Evolutionary conservation across 2,329 filamentous ascomycete species (phyloP).

Genomic region (Diplodia scrobiculata): DNA sequence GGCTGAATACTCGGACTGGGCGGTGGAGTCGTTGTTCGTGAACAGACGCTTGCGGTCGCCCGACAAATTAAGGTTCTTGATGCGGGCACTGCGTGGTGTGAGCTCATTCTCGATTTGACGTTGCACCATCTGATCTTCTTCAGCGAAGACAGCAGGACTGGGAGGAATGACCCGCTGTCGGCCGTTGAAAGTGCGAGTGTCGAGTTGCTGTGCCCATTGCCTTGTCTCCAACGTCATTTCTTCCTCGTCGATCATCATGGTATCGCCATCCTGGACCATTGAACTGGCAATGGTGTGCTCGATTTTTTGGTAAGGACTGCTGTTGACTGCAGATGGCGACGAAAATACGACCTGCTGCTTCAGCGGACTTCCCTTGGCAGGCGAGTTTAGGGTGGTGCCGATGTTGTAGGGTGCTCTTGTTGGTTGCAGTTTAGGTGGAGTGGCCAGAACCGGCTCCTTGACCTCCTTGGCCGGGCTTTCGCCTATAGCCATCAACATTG

Average conservation of each 20-base stretch:
- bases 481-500: conserved; percentile 39
- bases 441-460: conserved; percentile 1
- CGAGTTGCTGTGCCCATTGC: neutral
- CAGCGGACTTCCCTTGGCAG: conserved; percentile 21
- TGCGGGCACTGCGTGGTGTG: conserved; percentile 5
- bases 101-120: conserved; percentile 22
- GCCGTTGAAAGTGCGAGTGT: neutral
- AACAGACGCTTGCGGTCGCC: conserved; percentile 3
- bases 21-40: neutral
- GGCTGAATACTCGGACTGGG: neutral
- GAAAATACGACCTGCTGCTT: conserved; percentile 27
- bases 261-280: conserved; percentile 1
- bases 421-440: conserved; percentile 2
- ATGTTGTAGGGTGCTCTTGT: conserved; percentile 22
- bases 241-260: neutral
- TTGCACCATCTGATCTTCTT: conserved; percentile 18
- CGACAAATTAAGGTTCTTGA: neutral
- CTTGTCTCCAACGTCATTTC: conserved; percentile 1
- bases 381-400: conserved; percentile 9
- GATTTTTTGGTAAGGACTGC: conserved; percentile 24
- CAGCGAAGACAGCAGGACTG: conserved; percentile 7
- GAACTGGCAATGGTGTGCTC: conserved; percentile 24
- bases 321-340: conserved; percentile 21
- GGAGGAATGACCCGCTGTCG: conserved; percentile 12
- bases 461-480: conserved; percentile 33